Conservation (phyloP, 2,329 filamentous ascomycete species). For the Mariannaea sp. region DNA sequence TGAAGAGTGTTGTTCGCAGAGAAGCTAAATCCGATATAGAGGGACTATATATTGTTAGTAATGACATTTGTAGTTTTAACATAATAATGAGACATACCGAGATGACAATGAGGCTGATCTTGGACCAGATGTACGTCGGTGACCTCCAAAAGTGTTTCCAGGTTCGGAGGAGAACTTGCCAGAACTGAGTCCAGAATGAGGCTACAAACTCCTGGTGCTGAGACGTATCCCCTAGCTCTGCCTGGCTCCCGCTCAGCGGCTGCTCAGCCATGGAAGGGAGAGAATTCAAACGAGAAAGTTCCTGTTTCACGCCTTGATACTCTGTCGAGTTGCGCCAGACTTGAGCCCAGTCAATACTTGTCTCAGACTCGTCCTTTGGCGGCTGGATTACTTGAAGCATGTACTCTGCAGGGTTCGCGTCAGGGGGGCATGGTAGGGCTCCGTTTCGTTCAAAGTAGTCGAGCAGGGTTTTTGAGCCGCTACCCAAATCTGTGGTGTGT, state of each 20-base stretch:
- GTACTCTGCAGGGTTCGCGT: constrained; percentile 70
- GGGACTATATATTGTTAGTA: constrained; percentile 29
- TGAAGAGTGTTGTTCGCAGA: constrained; percentile 59
- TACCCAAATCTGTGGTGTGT: constrained; percentile 35
- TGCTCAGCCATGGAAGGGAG: constrained; percentile 10
- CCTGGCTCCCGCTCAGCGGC: neutral
- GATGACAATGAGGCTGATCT: constrained; percentile 41
- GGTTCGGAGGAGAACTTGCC: constrained; percentile 45
- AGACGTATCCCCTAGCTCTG: constrained; percentile 13
- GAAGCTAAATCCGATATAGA: constrained; percentile 73
- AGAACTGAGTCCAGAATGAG: constrained; percentile 40
- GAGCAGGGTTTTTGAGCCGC: constrained; percentile 53
- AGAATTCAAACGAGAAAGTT: constrained; percentile 27
- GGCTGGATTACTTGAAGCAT: constrained; percentile 56
- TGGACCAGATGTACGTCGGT: constrained; percentile 67
- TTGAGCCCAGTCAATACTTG: constrained; percentile 52
- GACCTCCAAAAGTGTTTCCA: constrained; percentile 42
- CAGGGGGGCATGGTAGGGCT: constrained; percentile 55
- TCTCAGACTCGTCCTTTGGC: constrained; percentile 29
- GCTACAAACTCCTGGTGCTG: constrained; percentile 42
- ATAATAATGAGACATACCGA: constrained; percentile 17
- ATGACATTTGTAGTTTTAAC: accelerated
- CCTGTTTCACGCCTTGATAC: constrained; percentile 34
- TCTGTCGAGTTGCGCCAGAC: constrained; percentile 48
- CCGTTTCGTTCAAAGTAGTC: constrained; percentile 67